These are phyloP conservation scores for Syzygium aromaticum DNA, from an alignment of 345 rosid genomes.

Conservation along the genomic window DNA sequence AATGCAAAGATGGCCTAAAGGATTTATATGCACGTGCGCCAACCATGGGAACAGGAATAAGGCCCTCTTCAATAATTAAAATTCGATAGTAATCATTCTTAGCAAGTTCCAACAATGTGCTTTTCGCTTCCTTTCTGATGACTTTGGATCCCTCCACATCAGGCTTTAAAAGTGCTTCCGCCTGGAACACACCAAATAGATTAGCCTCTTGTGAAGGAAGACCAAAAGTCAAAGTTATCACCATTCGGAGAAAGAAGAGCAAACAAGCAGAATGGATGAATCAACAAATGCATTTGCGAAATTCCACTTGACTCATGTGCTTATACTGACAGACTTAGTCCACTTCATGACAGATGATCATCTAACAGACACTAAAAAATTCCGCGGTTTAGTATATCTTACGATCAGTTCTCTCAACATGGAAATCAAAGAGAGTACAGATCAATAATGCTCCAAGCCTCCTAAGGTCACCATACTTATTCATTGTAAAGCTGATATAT, in stretches of 20 bases:
- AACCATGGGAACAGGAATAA: constrained; percentile 68
- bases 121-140: constrained; percentile 62
- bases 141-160: constrained; percentile 42
- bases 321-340: background rate
- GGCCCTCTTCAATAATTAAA: constrained; percentile 77
- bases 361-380: background rate
- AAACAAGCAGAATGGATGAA: background rate
- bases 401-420: background rate
- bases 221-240: background rate
- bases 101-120: constrained; percentile 68
- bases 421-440: background rate
- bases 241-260: background rate
- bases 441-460: background rate
- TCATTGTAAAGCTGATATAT: background rate
- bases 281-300: background rate
- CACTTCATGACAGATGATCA: background rate
- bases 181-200: background rate
- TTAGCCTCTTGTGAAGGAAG: background rate
- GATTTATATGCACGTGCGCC: constrained; percentile 75
- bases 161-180: constrained; percentile 21
- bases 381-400: background rate
- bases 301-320: background rate
- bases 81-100: constrained; percentile 70
- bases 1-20: constrained; percentile 48
- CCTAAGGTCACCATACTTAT: background rate